Conservation (phyloP, 768 basidiomycete species). For the Tulasnella sp. region DNA sequence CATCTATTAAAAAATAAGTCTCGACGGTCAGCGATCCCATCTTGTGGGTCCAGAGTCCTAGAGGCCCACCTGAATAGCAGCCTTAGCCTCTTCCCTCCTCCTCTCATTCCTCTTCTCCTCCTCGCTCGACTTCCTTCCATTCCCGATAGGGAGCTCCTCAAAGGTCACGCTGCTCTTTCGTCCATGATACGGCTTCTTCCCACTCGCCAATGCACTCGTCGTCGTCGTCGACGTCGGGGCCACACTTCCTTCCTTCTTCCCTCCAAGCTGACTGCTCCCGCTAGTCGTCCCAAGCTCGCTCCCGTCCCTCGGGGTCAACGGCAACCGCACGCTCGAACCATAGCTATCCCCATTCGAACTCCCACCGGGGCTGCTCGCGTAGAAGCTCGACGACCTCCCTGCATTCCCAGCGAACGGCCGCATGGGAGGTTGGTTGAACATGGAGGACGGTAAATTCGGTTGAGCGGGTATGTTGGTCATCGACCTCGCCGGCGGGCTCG, state of each 20-base stretch:
- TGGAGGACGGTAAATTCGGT: neutral
- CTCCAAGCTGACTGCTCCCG: neutral
- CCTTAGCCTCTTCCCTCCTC: constrained; percentile 70
- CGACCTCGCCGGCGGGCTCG: neutral
- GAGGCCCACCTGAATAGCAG: constrained; percentile 69
- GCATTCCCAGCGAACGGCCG: neutral
- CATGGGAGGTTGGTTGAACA: neutral
- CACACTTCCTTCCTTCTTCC: neutral
- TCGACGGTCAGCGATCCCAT: neutral
- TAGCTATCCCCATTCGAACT: constrained; percentile 64
- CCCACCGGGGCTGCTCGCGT: constrained; percentile 8
- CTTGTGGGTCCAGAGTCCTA: neutral
- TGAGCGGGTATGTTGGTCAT: neutral
- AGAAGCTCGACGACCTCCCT: neutral
- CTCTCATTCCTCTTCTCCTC: constrained; percentile 58
- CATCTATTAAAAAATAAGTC: constrained; percentile 36
- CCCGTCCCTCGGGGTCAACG: constrained; percentile 68
- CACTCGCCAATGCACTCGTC: constrained; percentile 8
- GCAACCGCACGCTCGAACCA: constrained; percentile 61
- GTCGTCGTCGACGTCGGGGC: no score
- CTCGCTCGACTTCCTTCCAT: constrained; percentile 19
- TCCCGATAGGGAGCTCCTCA: neutral
- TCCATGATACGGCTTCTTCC: constrained; percentile 10
- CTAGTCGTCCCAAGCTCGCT: constrained; percentile 38
- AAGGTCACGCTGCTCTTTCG: constrained; percentile 13